phyloP scores from a whole-genome alignment of 1,284 basidiomycete species.

The Entoloma clypeatum region DNA sequence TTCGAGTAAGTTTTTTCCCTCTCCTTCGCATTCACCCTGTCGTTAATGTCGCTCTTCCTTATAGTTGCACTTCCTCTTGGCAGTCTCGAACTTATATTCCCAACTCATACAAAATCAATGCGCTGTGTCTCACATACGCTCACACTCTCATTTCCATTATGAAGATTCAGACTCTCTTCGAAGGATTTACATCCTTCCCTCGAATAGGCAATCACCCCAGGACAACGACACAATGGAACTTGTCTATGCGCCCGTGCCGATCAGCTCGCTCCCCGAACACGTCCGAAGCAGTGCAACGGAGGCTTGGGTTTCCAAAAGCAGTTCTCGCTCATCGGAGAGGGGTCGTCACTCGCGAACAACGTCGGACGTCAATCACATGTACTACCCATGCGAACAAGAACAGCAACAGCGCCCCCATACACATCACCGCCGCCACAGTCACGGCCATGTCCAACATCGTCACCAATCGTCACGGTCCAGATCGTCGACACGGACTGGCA shows the following conservation, averaged over 20 bases:
- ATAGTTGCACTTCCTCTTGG: slow-evolving; percentile 69
- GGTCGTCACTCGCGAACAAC: slow-evolving; percentile 10
- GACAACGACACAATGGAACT: slow-evolving; percentile 34
- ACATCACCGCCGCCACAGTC: slow-evolving; percentile 30
- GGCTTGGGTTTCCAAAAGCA: slow-evolving; percentile 51
- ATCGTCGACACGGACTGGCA: slow-evolving; percentile 33
- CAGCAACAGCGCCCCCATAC: slow-evolving; percentile 22
- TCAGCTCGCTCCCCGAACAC: slow-evolving; percentile 47
- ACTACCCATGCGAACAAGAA: slow-evolving; percentile 14
- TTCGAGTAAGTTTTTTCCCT: slow-evolving; percentile 47
- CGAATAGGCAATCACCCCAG: slow-evolving; percentile 15
- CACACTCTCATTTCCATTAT: slow-evolving; percentile 25
- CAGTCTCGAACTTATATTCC: slow-evolving; percentile 61
- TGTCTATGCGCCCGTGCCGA: slow-evolving; percentile 68
- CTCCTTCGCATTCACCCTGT: slow-evolving; percentile 6
- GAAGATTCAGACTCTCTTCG: slow-evolving; percentile 30
- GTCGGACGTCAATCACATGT: slow-evolving; percentile 17
- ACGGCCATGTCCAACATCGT: slow-evolving; percentile 21
- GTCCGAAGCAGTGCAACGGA: slow-evolving; percentile 57
- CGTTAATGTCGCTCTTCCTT: slow-evolving; percentile 9
- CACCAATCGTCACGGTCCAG: slow-evolving; percentile 26
- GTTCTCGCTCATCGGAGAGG: slow-evolving; percentile 12
- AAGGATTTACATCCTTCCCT: slow-evolving; percentile 56
- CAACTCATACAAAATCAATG: slow-evolving; percentile 42
- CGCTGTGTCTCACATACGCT: slow-evolving; percentile 17